Evolutionary conservation across 2,329 filamentous ascomycete genomes (phyloP).

Genomic region (Colletotrichum chlorophyti): DNA sequence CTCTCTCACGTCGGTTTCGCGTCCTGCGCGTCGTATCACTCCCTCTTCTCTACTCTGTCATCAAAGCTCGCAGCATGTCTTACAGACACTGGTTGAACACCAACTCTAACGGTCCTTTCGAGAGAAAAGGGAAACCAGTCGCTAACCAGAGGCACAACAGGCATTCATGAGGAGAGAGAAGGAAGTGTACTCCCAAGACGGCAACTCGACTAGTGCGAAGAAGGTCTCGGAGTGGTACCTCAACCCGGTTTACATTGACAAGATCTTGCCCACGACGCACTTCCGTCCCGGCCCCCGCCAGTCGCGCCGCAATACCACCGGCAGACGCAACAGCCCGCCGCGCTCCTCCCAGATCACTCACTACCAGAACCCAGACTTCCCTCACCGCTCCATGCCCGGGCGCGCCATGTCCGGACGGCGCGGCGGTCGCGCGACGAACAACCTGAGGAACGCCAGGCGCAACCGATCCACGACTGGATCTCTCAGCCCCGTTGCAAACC

Average conservation of each 20-base stretch:
- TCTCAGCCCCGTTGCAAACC: not conserved
- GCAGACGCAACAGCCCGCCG: constrained; percentile 35
- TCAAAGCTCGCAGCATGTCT: not conserved
- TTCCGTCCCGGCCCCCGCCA: constrained; percentile 48
- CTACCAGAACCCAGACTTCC: constrained; percentile 31
- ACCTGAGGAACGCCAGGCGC: constrained; percentile 12
- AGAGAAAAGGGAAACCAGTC: not conserved
- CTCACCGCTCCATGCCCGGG: constrained; percentile 36
- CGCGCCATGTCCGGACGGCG: constrained; percentile 41
- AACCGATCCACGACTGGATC: constrained; percentile 10
- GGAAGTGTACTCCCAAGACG: constrained; percentile 49
- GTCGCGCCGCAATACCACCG: constrained; percentile 3
- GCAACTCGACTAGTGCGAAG: constrained; percentile 38
- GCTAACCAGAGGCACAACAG: constrained; percentile 33
- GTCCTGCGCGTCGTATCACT: no score
- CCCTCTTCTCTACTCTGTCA: not conserved
- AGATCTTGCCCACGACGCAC: constrained; percentile 85
- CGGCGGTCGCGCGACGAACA: constrained; percentile 41
- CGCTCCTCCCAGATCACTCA: not conserved
- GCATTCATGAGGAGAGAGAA: constrained; percentile 51
- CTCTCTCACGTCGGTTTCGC: no score
- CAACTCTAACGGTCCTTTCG: constrained; percentile 10
- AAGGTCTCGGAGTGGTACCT: constrained; percentile 82
- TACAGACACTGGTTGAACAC: no score
- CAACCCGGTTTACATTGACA: constrained; percentile 70